Percentiles rank a stretch among this genome's conserved stretches.
These are phyloP conservation scores for Leucoagaricus sp. DNA, from an alignment of 1,284 basidiomycete species.

Conservation along the genomic window DNA sequence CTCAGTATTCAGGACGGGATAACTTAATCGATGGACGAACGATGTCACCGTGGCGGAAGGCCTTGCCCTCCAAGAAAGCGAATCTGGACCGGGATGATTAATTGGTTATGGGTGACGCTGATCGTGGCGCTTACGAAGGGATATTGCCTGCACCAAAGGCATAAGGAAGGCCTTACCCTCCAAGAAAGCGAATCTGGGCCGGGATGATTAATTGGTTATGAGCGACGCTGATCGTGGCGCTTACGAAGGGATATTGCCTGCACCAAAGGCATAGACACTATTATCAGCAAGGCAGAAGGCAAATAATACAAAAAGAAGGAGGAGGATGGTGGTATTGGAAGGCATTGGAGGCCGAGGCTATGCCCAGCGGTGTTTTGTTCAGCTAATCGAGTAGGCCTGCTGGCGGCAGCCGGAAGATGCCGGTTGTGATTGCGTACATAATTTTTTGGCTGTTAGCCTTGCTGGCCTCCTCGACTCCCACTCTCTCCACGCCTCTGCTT, in stretches of 20 bases:
- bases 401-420: constrained; percentile 21
- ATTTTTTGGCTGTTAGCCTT: constrained; percentile 26
- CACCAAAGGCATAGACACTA: constrained; percentile 72
- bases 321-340: constrained; percentile 36
- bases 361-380: background rate
- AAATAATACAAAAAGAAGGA: constrained; percentile 55
- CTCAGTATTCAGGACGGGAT: constrained; percentile 1
- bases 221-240: constrained; percentile 24
- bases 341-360: constrained; percentile 30
- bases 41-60: constrained; percentile 87
- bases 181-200: constrained; percentile 64
- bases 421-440: constrained; percentile 21
- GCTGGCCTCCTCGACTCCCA: constrained; percentile 22
- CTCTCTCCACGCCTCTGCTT: constrained; percentile 18
- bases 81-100: constrained; percentile 43
- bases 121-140: constrained; percentile 51
- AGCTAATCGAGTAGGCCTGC: constrained; percentile 8
- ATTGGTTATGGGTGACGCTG: constrained; percentile 13
- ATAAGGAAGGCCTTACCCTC: constrained; percentile 80
- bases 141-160: constrained; percentile 81
- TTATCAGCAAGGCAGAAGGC: constrained; percentile 57
- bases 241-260: constrained; percentile 75
- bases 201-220: constrained; percentile 16
- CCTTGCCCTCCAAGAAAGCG: constrained; percentile 75
- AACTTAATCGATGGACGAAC: constrained; percentile 40